Conservation (phyloP, 2,329 filamentous ascomycete genomes). For the Tolypocladium tropicale region DNA sequence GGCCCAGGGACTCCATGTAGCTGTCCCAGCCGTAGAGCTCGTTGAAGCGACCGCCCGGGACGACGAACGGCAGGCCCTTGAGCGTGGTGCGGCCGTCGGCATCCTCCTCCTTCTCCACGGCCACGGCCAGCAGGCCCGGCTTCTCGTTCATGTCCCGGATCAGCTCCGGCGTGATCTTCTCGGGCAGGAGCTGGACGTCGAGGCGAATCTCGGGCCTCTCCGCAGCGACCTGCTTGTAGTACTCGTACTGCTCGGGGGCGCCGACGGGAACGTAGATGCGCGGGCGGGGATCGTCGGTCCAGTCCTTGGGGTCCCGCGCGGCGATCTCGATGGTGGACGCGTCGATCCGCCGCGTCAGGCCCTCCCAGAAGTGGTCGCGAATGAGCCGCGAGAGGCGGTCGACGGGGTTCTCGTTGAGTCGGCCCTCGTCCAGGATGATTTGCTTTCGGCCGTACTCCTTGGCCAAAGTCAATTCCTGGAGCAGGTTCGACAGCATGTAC, state of each 20-base stretch:
- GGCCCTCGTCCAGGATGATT: constrained; percentile 82
- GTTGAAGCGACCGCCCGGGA: constrained; percentile 94
- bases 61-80: constrained; percentile 84
- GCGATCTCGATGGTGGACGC: constrained; percentile 78
- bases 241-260: constrained; percentile 78
- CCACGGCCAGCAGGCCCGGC: constrained; percentile 81
- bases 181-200: constrained; percentile 72
- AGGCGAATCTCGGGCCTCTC: constrained; percentile 75
- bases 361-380: constrained; percentile 84
- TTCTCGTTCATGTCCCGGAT: constrained; percentile 77
- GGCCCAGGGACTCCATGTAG: constrained; percentile 92
- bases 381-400: constrained; percentile 79
- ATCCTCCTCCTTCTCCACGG: constrained; percentile 68
- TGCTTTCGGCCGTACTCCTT: constrained; percentile 83
- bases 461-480: constrained; percentile 89
- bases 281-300: constrained; percentile 80
- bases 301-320: constrained; percentile 86
- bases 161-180: constrained; percentile 68
- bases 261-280: constrained; percentile 84
- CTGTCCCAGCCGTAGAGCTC: constrained; percentile 98
- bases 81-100: constrained; percentile 53
- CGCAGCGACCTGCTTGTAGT: constrained; percentile 72
- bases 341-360: constrained; percentile 82
- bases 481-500: constrained; percentile 92
- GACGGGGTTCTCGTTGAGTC: constrained; percentile 91